These are phyloP conservation scores for Hyaloperonospora arabidopsidis DNA, from an alignment of 352 stramenopile genomes.

Conservation along the genomic window DNA sequence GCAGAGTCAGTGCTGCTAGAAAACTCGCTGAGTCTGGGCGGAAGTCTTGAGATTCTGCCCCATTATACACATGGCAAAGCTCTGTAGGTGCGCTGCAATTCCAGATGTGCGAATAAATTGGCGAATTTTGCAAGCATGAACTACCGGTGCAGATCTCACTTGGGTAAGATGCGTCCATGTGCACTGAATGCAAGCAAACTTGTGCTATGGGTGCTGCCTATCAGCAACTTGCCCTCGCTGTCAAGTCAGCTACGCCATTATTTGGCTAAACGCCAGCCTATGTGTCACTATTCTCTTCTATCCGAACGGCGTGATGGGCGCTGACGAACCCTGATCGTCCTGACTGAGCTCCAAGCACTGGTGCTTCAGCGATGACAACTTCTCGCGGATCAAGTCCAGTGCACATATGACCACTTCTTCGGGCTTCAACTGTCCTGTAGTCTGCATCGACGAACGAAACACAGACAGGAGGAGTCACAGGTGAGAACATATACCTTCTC, in stretches of 20 bases:
- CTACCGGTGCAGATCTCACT: slow-evolving; percentile 15
- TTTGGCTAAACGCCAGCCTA: slow-evolving; percentile 12
- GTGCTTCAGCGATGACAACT: slow-evolving; percentile 79
- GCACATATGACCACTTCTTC: slow-evolving; percentile 84
- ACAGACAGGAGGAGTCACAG: background rate
- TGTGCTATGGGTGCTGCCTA: slow-evolving; percentile 3
- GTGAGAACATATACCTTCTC: background rate
- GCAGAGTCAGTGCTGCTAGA: slow-evolving; percentile 30
- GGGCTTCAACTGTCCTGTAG: slow-evolving; percentile 74
- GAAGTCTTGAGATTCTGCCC: slow-evolving; percentile 54
- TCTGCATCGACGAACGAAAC: slow-evolving; percentile 28
- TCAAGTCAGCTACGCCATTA: slow-evolving; percentile 7
- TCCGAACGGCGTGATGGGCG: slow-evolving; percentile 76
- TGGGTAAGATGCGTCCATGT: no score
- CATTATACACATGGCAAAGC: slow-evolving; percentile 42
- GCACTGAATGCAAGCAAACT: background rate
- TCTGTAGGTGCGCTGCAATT: slow-evolving; percentile 4
- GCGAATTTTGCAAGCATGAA: background rate
- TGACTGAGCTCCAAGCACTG: slow-evolving; percentile 81
- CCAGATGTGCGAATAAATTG: slow-evolving; percentile 5
- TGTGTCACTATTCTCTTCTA: slow-evolving; percentile 29
- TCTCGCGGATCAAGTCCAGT: slow-evolving; percentile 81
- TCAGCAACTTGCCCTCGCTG: slow-evolving; percentile 1
- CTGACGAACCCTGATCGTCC: slow-evolving; percentile 54
- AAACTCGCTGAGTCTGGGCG: slow-evolving; percentile 39